Percentiles rank a stretch among this genome's conserved stretches.
These are phyloP conservation scores for Russula compacta DNA, from an alignment of 768 basidiomycete genomes.

Conservation along the genomic window DNA sequence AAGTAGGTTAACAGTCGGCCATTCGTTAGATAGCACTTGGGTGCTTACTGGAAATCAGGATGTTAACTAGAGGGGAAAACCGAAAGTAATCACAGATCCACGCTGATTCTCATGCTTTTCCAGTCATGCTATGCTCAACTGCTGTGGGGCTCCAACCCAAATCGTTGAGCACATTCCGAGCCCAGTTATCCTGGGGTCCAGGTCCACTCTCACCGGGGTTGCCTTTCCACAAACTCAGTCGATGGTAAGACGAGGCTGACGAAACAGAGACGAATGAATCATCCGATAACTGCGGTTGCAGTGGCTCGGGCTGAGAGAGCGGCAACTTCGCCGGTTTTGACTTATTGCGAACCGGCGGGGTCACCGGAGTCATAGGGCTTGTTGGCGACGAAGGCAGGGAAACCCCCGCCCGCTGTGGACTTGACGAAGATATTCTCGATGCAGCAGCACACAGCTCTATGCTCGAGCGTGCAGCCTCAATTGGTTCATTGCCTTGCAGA, in stretches of 20 bases:
- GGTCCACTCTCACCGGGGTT: constrained; percentile 7
- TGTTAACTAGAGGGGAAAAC: not conserved
- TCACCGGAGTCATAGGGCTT: constrained; percentile 10
- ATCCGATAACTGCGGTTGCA: constrained; percentile 20
- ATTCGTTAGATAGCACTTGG: not conserved
- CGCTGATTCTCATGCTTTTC: not conserved
- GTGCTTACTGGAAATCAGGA: not conserved
- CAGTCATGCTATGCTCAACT: constrained; percentile 1
- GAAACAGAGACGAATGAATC: constrained; percentile 31
- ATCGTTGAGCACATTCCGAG: constrained; percentile 59
- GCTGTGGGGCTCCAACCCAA: constrained; percentile 25
- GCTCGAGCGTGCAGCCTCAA: constrained; percentile 15
- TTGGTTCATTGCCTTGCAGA: constrained; percentile 22
- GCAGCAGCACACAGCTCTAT: not conserved
- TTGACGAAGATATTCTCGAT: constrained; percentile 1
- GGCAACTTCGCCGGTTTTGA: constrained; percentile 7
- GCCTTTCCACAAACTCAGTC: constrained; percentile 32
- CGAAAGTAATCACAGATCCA: constrained; percentile 1
- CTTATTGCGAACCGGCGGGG: not conserved
- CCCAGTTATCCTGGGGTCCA: constrained; percentile 55
- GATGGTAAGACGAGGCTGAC: constrained; percentile 37
- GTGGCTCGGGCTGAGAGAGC: constrained; percentile 12
- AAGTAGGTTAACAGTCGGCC: not conserved
- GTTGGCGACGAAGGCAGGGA: not conserved
- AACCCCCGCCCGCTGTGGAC: not conserved